These are phyloP conservation scores for Colletotrichum cereale DNA, from an alignment of 2,329 filamentous ascomycete genomes.

Conservation along the genomic window DNA sequence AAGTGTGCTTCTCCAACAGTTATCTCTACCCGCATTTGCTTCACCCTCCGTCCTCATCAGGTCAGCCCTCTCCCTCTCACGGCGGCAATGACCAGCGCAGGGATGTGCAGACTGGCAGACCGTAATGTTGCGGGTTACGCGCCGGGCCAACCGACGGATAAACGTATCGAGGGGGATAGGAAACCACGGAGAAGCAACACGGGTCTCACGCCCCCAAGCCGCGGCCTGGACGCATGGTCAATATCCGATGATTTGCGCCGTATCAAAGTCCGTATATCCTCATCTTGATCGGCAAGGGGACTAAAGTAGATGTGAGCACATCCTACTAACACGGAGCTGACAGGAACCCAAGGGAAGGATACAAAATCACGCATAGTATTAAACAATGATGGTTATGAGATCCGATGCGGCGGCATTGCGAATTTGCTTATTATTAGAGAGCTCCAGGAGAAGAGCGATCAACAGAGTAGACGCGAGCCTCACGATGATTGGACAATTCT, in stretches of 20 bases:
- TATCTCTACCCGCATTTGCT: constrained; percentile 16
- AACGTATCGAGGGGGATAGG: neutral
- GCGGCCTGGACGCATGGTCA: constrained; percentile 20
- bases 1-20: constrained; percentile 17
- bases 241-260: constrained; percentile 13
- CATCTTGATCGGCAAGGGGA: constrained; percentile 4
- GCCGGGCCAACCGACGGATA: constrained; percentile 38
- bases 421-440: constrained; percentile 16
- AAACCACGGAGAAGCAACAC: constrained; percentile 25
- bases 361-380: constrained; percentile 4
- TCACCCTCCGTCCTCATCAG: constrained; percentile 17
- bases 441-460: neutral
- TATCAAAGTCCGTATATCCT: neutral
- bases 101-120: neutral
- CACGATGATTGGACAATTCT: neutral
- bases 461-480: neutral
- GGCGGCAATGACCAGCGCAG: constrained; percentile 8
- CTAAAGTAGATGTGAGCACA: neutral
- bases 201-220: neutral
- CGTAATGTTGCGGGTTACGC: constrained; percentile 10
- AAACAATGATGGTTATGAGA: constrained; percentile 5
- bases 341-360: neutral
- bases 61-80: neutral
- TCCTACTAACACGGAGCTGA: constrained; percentile 4
- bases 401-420: neutral